phyloP scores from a whole-genome alignment of 768 basidiomycete species.

The Amanita rubescens region DNA sequence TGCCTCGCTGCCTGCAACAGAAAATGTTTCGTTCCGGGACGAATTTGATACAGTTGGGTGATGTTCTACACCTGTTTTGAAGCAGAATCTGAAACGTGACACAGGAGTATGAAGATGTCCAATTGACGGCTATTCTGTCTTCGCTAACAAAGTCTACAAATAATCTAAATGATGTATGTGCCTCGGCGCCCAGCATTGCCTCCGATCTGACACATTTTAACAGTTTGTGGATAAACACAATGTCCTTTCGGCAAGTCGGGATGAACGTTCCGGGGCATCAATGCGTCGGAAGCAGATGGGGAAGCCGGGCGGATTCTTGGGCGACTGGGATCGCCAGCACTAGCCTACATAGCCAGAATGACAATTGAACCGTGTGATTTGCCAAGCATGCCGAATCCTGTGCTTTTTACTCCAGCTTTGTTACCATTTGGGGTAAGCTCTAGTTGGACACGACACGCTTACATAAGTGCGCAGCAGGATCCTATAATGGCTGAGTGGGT shows the following conservation, averaged over 20 bases:
- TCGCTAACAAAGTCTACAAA: slow-evolving; percentile 85
- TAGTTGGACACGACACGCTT: not conserved
- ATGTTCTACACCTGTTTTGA: slow-evolving; percentile 1
- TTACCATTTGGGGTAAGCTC: not conserved
- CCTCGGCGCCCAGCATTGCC: not conserved
- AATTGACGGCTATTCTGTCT: slow-evolving; percentile 83
- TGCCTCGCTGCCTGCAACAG: slow-evolving; percentile 82
- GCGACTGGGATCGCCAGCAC: slow-evolving; percentile 55
- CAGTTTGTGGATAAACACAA: slow-evolving; percentile 79
- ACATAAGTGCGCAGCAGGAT: slow-evolving; percentile 24
- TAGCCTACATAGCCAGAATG: no score
- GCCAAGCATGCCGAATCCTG: not conserved
- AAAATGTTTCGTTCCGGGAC: slow-evolving; percentile 73
- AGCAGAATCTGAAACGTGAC: slow-evolving; percentile 3
- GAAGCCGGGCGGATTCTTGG: slow-evolving; percentile 31
- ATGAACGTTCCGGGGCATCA: slow-evolving; percentile 33
- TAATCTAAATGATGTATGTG: slow-evolving; percentile 78
- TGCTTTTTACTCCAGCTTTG: not conserved
- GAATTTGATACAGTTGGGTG: slow-evolving; percentile 79
- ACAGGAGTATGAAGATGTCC: slow-evolving; percentile 97
- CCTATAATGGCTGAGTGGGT: slow-evolving; percentile 23
- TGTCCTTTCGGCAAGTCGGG: slow-evolving; percentile 46
- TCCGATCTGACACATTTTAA: slow-evolving; percentile 1
- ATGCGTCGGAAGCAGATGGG: slow-evolving; percentile 47
- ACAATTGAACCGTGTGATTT: no score